Evolutionary conservation across 352 stramenopile genomes (phyloP), one percentile per base, ranked within the genome.

Genomic region (Phytophthora palmivora): DNA sequence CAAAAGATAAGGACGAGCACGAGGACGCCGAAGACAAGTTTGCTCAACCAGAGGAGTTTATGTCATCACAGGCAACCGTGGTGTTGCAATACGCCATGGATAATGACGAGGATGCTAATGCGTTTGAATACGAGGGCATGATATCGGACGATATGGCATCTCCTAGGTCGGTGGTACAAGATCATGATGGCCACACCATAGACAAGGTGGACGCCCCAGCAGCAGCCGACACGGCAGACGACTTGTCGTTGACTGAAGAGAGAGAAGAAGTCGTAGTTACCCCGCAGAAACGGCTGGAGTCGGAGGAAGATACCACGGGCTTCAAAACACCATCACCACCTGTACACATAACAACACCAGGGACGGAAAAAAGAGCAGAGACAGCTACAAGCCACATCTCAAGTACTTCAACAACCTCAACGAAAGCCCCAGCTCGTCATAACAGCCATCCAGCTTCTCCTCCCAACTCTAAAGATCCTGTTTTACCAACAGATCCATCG

Each of bases 61-160:
- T 61, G n/a, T 72, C 53, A 21, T 76, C 67, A 48, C 63, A 76
- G 47, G 57, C 58, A 33, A 76, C 67, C 19, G 52, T 70, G n/a
- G 26, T 73, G 24, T 33, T 73, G 16, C 46, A 66, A 0, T 73
- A 76, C 37, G 24, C 37, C 16, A 37, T 60, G 21, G 68, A 59
- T 58, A 67, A 56, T 37, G 63, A 71, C 26, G 68, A 74, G 38
- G 50, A 74, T 37, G 50, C 21, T 7, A 64, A 77, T 45, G 58
- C 63, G 34, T 77, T 77, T 11, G 69, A 77, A 37, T 74, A 74
- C 52, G 64, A 77, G 24, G 68, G 52, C 5, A 58, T 60, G 19
- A 2, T 47, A 16, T 58, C 53, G 10, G 61, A 67, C 36, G 54
- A 63, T 42, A 37, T 63, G 21, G 26, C 28, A 7, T 60, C 66